Percentiles rank a stretch among this genome's conserved stretches.
phyloP scores from a whole-genome alignment of 2,329 filamentous ascomycete genomes.

The Ophiostoma perfectum region DNA sequence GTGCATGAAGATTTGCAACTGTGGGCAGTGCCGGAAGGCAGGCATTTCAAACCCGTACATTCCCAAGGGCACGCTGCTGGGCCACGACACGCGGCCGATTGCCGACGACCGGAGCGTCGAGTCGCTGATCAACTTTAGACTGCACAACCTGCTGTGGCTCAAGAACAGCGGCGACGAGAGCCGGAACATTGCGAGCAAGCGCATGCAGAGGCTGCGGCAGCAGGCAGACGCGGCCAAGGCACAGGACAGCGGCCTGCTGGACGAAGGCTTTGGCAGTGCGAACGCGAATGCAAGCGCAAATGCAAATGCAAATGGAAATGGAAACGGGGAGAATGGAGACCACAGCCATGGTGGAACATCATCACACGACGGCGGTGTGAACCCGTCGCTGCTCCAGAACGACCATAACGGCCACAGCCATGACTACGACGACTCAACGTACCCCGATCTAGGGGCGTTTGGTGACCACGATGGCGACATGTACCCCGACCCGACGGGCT shows the following conservation, averaged over 20 bases:
- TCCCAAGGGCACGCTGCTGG: constrained; percentile 80
- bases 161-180: constrained; percentile 54
- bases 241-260: constrained; percentile 34
- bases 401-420: background rate
- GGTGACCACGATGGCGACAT: background rate
- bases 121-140: constrained; percentile 80
- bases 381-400: constrained; percentile 16
- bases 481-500: constrained; percentile 14
- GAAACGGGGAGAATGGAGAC: background rate
- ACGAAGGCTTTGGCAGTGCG: constrained; percentile 6
- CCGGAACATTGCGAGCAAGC: constrained; percentile 51
- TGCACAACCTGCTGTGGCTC: constrained; percentile 83
- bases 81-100: constrained; percentile 83
- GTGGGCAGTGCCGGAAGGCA: constrained; percentile 65
- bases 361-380: background rate
- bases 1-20: constrained; percentile 82
- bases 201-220: constrained; percentile 53
- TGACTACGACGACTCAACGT: background rate
- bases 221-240: constrained; percentile 55
- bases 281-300: background rate
- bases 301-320: background rate
- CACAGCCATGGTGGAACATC: background rate
- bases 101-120: constrained; percentile 90
- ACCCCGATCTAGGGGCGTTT: background rate
- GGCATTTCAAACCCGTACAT: constrained; percentile 70